A percentile compares a stretch with the other conserved stretches of the same genome.
phyloP scores from a whole-genome alignment of 306 rosid species.

The Casuarina equisetifolia region DNA sequence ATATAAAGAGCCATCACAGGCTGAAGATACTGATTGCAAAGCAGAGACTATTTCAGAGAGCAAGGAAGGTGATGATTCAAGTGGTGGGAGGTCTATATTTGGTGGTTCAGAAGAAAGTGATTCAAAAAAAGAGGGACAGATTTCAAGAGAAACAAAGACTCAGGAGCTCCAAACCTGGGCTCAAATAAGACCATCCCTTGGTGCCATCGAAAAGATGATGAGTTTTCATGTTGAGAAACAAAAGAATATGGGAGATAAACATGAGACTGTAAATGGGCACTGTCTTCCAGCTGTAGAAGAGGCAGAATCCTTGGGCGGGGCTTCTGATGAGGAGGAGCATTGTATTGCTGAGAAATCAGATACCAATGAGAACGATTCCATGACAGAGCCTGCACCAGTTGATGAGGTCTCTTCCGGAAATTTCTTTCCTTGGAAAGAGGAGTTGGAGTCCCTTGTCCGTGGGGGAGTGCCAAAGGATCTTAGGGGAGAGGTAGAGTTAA shows the following conservation, averaged over 20 bases:
- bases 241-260: conserved; percentile 38
- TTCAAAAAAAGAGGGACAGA: conserved; percentile 41
- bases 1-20: conserved; percentile 35
- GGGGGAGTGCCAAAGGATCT: conserved; percentile 94
- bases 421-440: conserved; percentile 59
- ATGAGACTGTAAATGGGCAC: conserved; percentile 29
- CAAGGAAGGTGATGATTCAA: conserved; percentile 41
- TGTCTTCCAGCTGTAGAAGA: conserved; percentile 49
- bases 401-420: conserved; percentile 40
- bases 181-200: conserved; percentile 62
- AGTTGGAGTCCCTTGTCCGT: conserved; percentile 77
- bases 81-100: conserved; percentile 33
- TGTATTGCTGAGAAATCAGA: conserved; percentile 32
- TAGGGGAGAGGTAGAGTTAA: conserved; percentile 82
- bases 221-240: conserved; percentile 55
- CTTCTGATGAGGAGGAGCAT: conserved; percentile 34
- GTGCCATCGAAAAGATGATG: conserved; percentile 58
- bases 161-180: conserved; percentile 57
- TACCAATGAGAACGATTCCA: conserved; percentile 22
- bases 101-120: conserved; percentile 39
- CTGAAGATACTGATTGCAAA: conserved; percentile 42
- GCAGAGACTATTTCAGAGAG: conserved; percentile 37
- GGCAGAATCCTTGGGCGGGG: conserved; percentile 35
- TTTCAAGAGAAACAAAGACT: conserved; percentile 47
- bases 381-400: conserved; percentile 29